Conservation (phyloP, 805 yeast species). For the Saccharomyces kudriavzevii region DNA sequence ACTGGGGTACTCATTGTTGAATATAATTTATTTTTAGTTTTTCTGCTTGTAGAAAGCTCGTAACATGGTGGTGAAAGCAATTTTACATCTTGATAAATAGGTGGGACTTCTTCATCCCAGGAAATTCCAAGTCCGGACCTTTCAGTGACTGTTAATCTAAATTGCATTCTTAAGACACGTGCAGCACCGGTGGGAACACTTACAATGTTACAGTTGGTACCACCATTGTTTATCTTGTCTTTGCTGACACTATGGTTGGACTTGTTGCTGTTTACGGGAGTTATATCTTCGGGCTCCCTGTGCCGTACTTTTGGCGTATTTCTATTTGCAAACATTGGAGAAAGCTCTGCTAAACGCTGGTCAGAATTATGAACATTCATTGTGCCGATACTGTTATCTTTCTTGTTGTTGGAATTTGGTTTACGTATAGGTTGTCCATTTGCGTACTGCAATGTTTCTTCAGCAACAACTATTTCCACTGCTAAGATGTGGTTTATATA, state of each 20-base stretch:
- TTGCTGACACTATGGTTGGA: conserved; percentile 9
- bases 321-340: conserved; percentile 37
- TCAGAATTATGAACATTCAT: conserved; percentile 22
- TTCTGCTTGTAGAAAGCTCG: conserved; percentile 20
- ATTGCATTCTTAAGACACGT: conserved; percentile 89
- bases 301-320: conserved; percentile 15
- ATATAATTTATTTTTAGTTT: not conserved
- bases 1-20: not conserved
- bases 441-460: conserved; percentile 54
- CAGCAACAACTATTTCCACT: conserved; percentile 90
- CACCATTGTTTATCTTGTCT: conserved; percentile 2
- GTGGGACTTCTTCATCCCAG: conserved; percentile 99
- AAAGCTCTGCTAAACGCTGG: conserved; percentile 37
- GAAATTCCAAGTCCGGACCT: conserved; percentile 93
- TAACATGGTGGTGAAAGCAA: conserved; percentile 86
- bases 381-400: not conserved
- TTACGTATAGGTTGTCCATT: conserved; percentile 26
- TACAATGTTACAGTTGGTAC: conserved; percentile 23
- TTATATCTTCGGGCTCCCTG: conserved; percentile 17
- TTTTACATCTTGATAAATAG: conserved; percentile 79
- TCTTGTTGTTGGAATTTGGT: not conserved
- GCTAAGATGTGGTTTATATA: conserved; percentile 67
- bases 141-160: conserved; percentile 73
- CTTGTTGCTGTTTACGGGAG: conserved; percentile 4
- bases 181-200: conserved; percentile 94